Evolutionary conservation across 352 stramenopile genomes (phyloP).

Genomic region (Phytophthora citrophthora): DNA sequence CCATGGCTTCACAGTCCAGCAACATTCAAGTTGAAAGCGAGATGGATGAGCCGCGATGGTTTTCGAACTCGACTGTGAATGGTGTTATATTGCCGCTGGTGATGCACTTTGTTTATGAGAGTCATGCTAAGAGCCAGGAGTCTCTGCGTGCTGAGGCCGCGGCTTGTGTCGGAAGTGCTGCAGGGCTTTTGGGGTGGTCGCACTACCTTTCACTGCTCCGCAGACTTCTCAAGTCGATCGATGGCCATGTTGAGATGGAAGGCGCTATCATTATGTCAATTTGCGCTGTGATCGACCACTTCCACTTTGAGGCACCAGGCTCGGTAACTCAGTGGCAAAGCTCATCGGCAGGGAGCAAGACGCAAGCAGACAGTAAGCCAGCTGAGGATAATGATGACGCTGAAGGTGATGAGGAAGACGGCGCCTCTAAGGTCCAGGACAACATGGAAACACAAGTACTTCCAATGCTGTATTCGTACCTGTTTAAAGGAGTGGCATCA

Average conservation of each 20-base stretch:
- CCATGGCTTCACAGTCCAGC: constrained; percentile 59
- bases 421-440: constrained; percentile 73
- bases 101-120: constrained; percentile 97
- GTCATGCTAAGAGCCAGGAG: constrained; percentile 93
- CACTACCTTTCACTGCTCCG: constrained; percentile 96
- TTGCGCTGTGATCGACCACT: constrained; percentile 95
- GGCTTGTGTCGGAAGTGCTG: constrained; percentile 90
- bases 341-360: constrained; percentile 4
- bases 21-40: constrained; percentile 15
- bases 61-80: constrained; percentile 91
- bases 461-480: constrained; percentile 85
- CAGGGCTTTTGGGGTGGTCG: constrained; percentile 94
- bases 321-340: constrained; percentile 46
- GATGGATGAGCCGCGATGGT: constrained; percentile 38
- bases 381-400: constrained; percentile 21
- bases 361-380: constrained; percentile 3
- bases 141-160: constrained; percentile 94
- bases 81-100: constrained; percentile 96
- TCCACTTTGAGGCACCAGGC: constrained; percentile 92
- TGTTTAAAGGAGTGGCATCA: constrained; percentile 88
- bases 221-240: constrained; percentile 92
- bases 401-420: constrained; percentile 25
- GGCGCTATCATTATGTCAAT: constrained; percentile 89
- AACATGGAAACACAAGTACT: constrained; percentile 83
- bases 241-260: constrained; percentile 94